Percentiles rank a stretch among this genome's conserved stretches.
These are phyloP conservation scores for Pseudotsuga menziesii DNA, from an alignment of 75 land plant species.

Conservation along the genomic window DNA sequence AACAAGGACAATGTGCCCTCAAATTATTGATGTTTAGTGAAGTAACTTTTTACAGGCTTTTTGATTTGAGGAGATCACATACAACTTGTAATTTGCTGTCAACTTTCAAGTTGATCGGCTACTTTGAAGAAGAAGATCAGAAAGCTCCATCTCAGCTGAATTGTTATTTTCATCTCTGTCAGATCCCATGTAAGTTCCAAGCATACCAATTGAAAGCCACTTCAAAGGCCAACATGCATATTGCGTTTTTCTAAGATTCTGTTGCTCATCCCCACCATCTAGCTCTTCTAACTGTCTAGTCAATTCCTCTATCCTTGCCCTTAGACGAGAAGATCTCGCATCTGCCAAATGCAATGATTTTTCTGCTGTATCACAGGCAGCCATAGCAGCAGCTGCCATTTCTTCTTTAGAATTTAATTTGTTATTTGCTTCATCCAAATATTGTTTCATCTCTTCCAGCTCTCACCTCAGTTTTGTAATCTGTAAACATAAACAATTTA, in stretches of 20 bases:
- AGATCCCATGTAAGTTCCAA: conserved; percentile 16
- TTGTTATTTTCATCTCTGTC: conserved; percentile 12
- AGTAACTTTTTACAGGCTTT: too few relatives aligned
- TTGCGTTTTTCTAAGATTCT: conserved; percentile 14
- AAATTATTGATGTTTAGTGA: too few relatives aligned
- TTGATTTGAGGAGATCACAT: too few relatives aligned
- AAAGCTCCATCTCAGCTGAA: conserved; percentile 45
- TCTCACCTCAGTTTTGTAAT: conserved; percentile 42
- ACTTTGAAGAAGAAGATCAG: neutral
- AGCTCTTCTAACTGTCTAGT: conserved; percentile 66
- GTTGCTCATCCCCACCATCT: conserved; percentile 37
- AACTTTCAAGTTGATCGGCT: too few relatives aligned
- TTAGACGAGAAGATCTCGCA: too few relatives aligned
- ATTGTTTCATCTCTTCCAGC: conserved; percentile 48
- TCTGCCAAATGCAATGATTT: conserved; percentile 77
- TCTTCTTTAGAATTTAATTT: conserved; percentile 90
- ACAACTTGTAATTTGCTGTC: too few relatives aligned
- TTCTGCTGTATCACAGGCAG: conserved; percentile 86
- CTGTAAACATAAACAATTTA: too few relatives aligned
- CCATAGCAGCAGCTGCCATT: conserved; percentile 82
- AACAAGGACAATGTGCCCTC: too few relatives aligned
- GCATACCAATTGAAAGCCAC: conserved; percentile 45
- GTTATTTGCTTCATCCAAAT: conserved; percentile 55
- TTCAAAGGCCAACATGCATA: conserved; percentile 74
- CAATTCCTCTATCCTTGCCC: conserved; percentile 70